Evolutionary conservation across 306 rosid genomes (phyloP), one percentile per base, ranked within the genome.

Genomic region (Echinosophora koreensis): DNA sequence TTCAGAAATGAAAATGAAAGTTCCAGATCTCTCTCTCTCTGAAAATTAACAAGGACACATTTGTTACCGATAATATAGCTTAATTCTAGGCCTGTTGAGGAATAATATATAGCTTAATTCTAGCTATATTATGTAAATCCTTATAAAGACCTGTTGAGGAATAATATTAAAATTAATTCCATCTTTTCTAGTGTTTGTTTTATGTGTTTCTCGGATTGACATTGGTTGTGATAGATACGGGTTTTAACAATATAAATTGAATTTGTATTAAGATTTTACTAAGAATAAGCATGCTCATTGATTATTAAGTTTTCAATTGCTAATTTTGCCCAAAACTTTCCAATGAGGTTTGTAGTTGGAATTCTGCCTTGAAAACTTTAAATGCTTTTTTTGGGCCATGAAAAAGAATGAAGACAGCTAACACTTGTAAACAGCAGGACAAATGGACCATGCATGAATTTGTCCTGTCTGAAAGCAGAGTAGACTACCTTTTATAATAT

Each of bases 391-490:
- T 27, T 42, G 54, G 3, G 55, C 22, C 13, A 39, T 50, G 60
- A 71, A 39, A 55, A 22, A 38, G 34, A 51, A 15, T 51, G 22
- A n/a, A 51, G 57, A 15, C 22, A 51, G 15, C 8, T 51, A 51
- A 51, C 27, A 51, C 16, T 38, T 71, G 37, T 11, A 30, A 11
- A 30, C 58, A 11, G 3, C 3, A 11, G 58, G 32, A 22, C 30
- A 62, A 78, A 12, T 47, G 44, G 8, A 10, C 22, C 35, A 52
- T 69, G 56, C 46, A 13, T 69, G 52, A 17, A 58, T 67, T 77
- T 6, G 6, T 57, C 56, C 11, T 11, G 1, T 66, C 8, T 56
- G 32, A 69, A 49, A 27, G 71, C 70, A 17, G 49, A 51, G 44
- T 35, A 27, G 58, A 62, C 28, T 18, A 13, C 27, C 17, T 8